Base-by-base conservation (phyloP, 1,284 basidiomycete genomes). In the Neotropicomus parvogracilis region DNA sequence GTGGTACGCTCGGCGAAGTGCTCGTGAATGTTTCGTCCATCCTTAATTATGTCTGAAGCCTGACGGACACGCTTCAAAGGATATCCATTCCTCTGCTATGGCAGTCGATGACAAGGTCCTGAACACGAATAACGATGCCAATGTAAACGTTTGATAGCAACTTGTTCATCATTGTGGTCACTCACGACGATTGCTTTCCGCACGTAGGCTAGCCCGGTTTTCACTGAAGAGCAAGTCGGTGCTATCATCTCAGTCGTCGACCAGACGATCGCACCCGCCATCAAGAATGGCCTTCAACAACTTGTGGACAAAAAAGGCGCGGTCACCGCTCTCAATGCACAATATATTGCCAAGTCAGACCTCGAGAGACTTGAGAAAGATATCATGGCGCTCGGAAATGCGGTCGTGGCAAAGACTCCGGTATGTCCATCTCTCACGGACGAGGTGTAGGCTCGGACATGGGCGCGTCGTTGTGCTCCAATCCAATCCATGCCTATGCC, bases 101-200 rank as follows among this genome's bases (percentile, higher is more conserved):
- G 0, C 9, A 0, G 6, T 57, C 13, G 6, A 1, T 0, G 2
- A 0, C 1, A 0, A 0, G 3, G 6, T 44, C 20, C 0, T 11
- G 32, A 11, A 2, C 5, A 6, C 50, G 17, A 47, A 44, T 8
- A 3, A 8, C 0, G 32, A 58, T 20, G 11, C 3, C 29, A n/a
- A 0, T 6, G 53, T 55, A 20, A 28, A 53, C 37, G 10, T n/a
- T 16, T 16, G 14, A 6, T 29, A 21, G 28, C 10, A 9, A n/a
- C 11, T 27, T 3, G 20, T 46, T 29, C 20, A 7, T 24, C 13
- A 20, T 12, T 5, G 6, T 14, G 11, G 16, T 32, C 7, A 7
- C 39, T 44, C n/a, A 40, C 34, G 17, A 21, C 11, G 6, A 8
- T 9, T 6, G 17, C 19, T 2, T 20, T 20, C 36, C 13, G 5